A percentile compares a stretch with the other conserved stretches of the same genome.
Conservation (phyloP, 192 early-diverging fungal species). For the Rhizoclosmatium globosum region DNA sequence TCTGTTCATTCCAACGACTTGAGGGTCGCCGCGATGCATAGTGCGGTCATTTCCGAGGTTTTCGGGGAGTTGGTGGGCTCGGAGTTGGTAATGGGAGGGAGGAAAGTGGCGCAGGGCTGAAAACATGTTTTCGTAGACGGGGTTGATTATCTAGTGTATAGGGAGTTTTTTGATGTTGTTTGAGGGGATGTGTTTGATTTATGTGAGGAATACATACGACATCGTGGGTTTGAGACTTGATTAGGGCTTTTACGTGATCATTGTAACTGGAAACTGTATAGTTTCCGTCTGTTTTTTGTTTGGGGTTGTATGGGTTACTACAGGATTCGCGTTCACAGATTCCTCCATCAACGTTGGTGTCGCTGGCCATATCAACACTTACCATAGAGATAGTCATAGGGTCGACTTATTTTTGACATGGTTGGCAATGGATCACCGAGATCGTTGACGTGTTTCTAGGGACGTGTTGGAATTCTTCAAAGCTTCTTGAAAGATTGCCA, state of each 20-base stretch:
- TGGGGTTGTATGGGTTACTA: background rate
- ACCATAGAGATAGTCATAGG: slow-evolving; percentile 71
- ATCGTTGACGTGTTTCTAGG: background rate
- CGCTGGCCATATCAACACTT: background rate
- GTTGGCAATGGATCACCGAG: background rate
- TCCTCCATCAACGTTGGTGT: background rate
- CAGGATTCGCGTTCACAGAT: background rate
- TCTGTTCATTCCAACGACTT: slow-evolving; percentile 59
- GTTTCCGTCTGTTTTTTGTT: slow-evolving; percentile 50
- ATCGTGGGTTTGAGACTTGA: slow-evolving; percentile 54
- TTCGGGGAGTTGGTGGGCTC: slow-evolving; percentile 40
- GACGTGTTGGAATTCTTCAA: too few relatives aligned
- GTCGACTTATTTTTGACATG: slow-evolving; percentile 35
- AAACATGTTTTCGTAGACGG: slow-evolving; percentile 67
- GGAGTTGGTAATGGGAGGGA: slow-evolving; percentile 47
- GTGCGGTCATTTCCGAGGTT: slow-evolving; percentile 57
- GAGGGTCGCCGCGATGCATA: slow-evolving; percentile 30
- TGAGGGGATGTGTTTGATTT: background rate
- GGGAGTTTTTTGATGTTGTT: slow-evolving; percentile 23
- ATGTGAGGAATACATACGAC: slow-evolving; percentile 46
- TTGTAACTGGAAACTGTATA: slow-evolving; percentile 62
- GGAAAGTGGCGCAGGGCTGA: slow-evolving; percentile 56
- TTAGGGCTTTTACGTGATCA: slow-evolving; percentile 60
- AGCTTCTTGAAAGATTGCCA: too few relatives aligned
- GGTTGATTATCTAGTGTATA: slow-evolving; percentile 55